Base-by-base conservation (phyloP, 768 basidiomycete genomes). In the Sporobolomyces pararoseus region DNA sequence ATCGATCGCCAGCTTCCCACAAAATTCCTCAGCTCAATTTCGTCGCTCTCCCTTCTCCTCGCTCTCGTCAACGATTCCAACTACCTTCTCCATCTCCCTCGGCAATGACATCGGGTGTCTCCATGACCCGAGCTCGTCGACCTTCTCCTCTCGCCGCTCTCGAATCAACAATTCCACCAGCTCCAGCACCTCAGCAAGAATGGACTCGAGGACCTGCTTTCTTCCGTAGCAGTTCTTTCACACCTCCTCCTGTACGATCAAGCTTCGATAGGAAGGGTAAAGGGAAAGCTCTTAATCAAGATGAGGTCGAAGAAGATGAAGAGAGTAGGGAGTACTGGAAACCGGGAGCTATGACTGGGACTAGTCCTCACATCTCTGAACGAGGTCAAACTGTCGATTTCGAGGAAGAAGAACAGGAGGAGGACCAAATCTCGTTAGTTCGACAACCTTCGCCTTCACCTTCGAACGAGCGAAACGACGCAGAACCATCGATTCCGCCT, bases 171-270 rank as follows among this genome's bases (percentile, higher is more conserved):
- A n/a, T 37, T 17, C 37, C 23, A 17, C 51, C 35, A 19, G 13
- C 42, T 46, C 46, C 1, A n/a, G n/a, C n/a, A 34, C 46, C 19
- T 5, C n/a, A 50, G 46, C 46, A 31, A 46, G 55, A 17, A 27
- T 71, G 70, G 70, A 66, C 70, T 3, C 65, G 70, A 53, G 70
- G 70, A 0, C 70, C 70, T 1, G 70, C 61, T 23, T 71, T 71
- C 57, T 71, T 71, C 61, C 61, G 70, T 42, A 63, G 61, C 6
- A 59, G 54, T 27, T 65, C 63, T 9, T 70, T 70, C 52, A 61
- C 63, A 19, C 69, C 69, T 23, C 69, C 69, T 0, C 58, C 69
- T 4, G 58, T 47, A 32, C 57, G 16, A 44, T 49, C n/a, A 34
- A 61, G 21, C 44, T 64, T 46, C 52, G 63, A 52, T 58, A 19